Evolutionary conservation across 2,329 filamentous ascomycete species (phyloP).

Genomic region (Paradendryphiella salina): DNA sequence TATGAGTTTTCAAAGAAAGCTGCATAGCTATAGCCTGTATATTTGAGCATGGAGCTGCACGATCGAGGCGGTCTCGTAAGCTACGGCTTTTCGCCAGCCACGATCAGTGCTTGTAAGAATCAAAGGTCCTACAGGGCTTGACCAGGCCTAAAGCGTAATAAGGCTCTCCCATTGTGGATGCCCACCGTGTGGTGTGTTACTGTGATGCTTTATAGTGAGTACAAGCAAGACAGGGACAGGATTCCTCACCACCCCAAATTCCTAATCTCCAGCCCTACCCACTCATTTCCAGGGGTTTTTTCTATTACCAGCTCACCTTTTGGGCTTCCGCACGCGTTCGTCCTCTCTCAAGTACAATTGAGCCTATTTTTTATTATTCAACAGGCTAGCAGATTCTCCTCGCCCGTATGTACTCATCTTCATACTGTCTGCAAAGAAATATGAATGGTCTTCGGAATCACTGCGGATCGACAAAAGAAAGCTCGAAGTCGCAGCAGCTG

Average conservation of each 20-base stretch:
- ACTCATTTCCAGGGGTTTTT: too few relatives aligned
- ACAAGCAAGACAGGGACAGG: not conserved
- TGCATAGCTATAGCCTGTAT: not conserved
- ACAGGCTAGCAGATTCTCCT: too few relatives aligned
- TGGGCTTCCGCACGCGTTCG: too few relatives aligned
- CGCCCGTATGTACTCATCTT: too few relatives aligned
- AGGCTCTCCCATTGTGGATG: not conserved
- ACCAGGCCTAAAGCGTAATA: not conserved
- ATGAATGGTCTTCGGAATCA: too few relatives aligned
- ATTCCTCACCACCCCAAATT: not conserved
- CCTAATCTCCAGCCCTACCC: too few relatives aligned
- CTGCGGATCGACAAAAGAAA: too few relatives aligned
- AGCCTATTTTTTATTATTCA: too few relatives aligned
- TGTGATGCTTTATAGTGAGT: not conserved
- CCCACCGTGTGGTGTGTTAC: not conserved
- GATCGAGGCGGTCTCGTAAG: not conserved
- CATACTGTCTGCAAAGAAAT: too few relatives aligned
- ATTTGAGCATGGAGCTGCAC: not conserved
- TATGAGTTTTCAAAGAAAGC: not conserved
- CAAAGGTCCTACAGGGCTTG: not conserved
- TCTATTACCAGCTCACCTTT: too few relatives aligned
- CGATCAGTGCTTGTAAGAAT: not conserved
- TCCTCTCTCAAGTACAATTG: too few relatives aligned
- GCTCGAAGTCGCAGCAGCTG: too few relatives aligned
- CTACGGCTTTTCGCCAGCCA: not conserved